Evolutionary conservation across 768 basidiomycete species (phyloP).

Genomic region (Trametes villosa): DNA sequence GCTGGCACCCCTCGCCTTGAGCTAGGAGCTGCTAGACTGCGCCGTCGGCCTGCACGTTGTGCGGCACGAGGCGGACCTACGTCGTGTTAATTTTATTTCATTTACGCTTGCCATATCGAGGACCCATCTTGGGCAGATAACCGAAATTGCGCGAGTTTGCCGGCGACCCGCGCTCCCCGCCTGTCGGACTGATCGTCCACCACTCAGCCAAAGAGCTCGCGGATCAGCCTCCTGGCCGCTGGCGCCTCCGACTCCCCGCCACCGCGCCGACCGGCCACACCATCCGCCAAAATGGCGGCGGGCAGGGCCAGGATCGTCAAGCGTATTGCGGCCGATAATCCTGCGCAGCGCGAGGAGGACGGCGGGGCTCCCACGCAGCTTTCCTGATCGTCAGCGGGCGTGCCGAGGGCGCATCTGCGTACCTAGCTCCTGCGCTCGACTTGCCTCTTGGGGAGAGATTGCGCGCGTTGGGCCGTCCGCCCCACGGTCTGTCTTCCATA

Average conservation of each 20-base stretch:
- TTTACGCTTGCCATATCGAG: slow-evolving; percentile 8
- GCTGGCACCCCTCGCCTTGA: background rate
- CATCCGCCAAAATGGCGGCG: background rate
- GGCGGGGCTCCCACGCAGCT: too few relatives aligned
- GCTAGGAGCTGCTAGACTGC: slow-evolving; percentile 4
- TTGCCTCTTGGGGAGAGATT: slow-evolving; percentile 11
- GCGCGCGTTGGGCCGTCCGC: background rate
- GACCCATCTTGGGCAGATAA: background rate
- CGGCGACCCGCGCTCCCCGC: background rate
- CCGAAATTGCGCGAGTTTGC: slow-evolving; percentile 7
- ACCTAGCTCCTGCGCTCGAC: slow-evolving; percentile 5
- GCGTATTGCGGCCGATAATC: too few relatives aligned
- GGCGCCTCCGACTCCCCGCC: background rate
- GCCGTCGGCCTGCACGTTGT: slow-evolving; percentile 5
- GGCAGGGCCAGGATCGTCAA: background rate
- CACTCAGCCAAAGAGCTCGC: background rate
- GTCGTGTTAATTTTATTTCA: slow-evolving; percentile 11
- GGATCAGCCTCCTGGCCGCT: slow-evolving; percentile 4
- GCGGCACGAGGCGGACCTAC: slow-evolving; percentile 6
- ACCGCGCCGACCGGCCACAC: background rate
- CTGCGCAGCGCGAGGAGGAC: too few relatives aligned
- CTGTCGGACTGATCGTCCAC: slow-evolving; percentile 8
- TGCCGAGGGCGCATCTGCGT: slow-evolving; percentile 3
- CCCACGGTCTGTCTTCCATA: background rate
- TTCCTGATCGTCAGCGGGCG: slow-evolving; percentile 1